phyloP scores from a whole-genome alignment of 2,329 filamentous ascomycete species.

The Cladosporium sp. region DNA sequence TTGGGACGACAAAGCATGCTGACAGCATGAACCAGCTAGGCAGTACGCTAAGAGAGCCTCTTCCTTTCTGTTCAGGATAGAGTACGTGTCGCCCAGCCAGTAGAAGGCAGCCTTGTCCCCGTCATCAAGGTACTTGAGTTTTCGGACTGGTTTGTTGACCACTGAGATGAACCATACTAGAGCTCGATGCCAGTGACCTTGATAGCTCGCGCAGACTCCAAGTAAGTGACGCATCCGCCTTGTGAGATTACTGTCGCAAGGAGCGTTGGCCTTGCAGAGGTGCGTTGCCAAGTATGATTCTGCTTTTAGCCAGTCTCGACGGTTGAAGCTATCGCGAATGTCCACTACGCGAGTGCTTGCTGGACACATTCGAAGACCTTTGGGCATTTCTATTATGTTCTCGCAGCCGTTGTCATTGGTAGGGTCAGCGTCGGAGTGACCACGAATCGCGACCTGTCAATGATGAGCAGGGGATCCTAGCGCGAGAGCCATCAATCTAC shows the following conservation, averaged over 20 bases:
- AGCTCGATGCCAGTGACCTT: slow-evolving; percentile 19
- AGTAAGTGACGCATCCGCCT: slow-evolving; percentile 20
- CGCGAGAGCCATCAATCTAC: neutral
- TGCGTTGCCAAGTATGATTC: neutral
- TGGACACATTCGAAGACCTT: neutral
- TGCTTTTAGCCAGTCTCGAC: neutral
- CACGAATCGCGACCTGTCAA: neutral
- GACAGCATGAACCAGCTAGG: slow-evolving; percentile 14
- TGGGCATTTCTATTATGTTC: neutral
- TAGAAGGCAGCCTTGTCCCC: slow-evolving; percentile 25
- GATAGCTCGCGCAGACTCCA: slow-evolving; percentile 22
- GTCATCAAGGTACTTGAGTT: slow-evolving; percentile 17
- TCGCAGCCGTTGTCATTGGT: neutral
- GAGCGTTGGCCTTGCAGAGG: neutral
- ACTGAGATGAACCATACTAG: slow-evolving; percentile 19
- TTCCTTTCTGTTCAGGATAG: slow-evolving; percentile 18
- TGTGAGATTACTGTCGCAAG: neutral
- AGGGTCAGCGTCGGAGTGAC: neutral
- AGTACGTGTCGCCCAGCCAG: slow-evolving; percentile 24
- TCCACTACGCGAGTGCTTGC: neutral
- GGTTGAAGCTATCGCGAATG: slow-evolving; percentile 3
- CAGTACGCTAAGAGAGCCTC: slow-evolving; percentile 24
- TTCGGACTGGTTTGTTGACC: slow-evolving; percentile 16
- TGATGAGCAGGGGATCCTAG: too few species aligned
- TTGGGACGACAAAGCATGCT: neutral